Percentiles rank a stretch among this genome's conserved stretches.
phyloP scores from a whole-genome alignment of 179 eudicot genomes.

The Kewa caespitosa region DNA sequence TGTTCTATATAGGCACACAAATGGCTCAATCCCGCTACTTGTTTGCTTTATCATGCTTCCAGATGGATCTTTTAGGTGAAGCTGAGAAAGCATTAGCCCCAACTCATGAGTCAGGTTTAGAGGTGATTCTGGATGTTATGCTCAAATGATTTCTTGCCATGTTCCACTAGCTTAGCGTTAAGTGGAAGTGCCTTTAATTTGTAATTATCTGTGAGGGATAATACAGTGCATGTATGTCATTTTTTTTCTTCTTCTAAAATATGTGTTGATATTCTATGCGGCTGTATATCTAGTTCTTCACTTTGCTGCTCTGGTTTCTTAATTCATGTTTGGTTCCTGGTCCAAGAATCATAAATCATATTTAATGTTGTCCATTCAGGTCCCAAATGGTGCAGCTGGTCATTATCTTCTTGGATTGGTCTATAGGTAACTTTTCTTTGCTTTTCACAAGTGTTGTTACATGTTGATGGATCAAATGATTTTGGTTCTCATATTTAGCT shows the following conservation, averaged over 20 bases:
- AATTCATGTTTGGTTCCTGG: neutral
- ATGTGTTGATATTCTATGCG: neutral
- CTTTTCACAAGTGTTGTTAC: neutral
- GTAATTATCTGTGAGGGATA: neutral
- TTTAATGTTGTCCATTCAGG: conserved; percentile 41
- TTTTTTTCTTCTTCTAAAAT: neutral
- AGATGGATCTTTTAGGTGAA: conserved; percentile 89
- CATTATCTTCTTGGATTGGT: conserved; percentile 98
- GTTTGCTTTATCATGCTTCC: conserved; percentile 94
- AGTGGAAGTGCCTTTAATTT: neutral
- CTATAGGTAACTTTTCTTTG: conserved; percentile 53
- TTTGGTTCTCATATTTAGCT: neutral
- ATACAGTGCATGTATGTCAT: neutral
- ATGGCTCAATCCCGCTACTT: conserved; percentile 96
- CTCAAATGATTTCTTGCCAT: neutral
- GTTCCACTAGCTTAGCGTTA: neutral
- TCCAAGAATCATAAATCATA: neutral
- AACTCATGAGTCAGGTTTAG: conserved; percentile 71
- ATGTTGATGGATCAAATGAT: neutral
- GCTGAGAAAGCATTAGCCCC: conserved; percentile 82
- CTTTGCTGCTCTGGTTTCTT: conserved; percentile 7
- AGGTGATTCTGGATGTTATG: conserved; percentile 46
- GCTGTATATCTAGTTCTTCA: neutral
- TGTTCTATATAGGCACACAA: conserved; percentile 61
- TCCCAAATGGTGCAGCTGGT: conserved; percentile 98